A percentile compares a stretch with the other conserved stretches of the same genome.
Conservation (phyloP, 148 eudicot genomes). For the Arctostaphylos glauca region DNA sequence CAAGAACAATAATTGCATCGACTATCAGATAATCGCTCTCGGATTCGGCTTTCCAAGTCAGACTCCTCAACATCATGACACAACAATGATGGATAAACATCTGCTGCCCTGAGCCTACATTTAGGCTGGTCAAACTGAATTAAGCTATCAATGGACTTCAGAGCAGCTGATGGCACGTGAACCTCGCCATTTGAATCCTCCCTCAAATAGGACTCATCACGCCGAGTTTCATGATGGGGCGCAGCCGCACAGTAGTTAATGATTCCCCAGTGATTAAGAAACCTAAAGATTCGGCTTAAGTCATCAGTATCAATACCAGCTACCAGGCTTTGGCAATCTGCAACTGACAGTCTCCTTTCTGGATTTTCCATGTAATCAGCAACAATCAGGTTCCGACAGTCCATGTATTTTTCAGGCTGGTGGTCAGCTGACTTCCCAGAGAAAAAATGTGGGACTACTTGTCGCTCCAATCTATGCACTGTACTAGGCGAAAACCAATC, state of each 20-base stretch:
- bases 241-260: constrained; percentile 69
- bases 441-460: constrained; percentile 88
- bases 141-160: constrained; percentile 88
- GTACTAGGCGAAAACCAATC: constrained; percentile 88
- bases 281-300: constrained; percentile 65
- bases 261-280: constrained; percentile 97
- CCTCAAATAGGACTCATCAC: constrained; percentile 46
- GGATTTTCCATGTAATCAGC: constrained; percentile 80
- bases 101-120: constrained; percentile 58
- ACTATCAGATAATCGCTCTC: constrained; percentile 70
- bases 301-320: constrained; percentile 62
- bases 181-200: constrained; percentile 82
- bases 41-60: constrained; percentile 66
- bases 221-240: constrained; percentile 38
- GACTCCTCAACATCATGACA: constrained; percentile 38
- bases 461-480: constrained; percentile 85
- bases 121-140: constrained; percentile 84
- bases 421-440: constrained; percentile 73
- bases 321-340: constrained; percentile 56
- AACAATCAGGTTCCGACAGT: constrained; percentile 66
- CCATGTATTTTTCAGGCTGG: constrained; percentile 81
- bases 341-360: constrained; percentile 54
- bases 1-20: constrained; percentile 66
- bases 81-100: constrained; percentile 52
- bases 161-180: constrained; percentile 72